phyloP scores from a whole-genome alignment of 2,329 filamentous ascomycete species.

The Fusarium newnesense region DNA sequence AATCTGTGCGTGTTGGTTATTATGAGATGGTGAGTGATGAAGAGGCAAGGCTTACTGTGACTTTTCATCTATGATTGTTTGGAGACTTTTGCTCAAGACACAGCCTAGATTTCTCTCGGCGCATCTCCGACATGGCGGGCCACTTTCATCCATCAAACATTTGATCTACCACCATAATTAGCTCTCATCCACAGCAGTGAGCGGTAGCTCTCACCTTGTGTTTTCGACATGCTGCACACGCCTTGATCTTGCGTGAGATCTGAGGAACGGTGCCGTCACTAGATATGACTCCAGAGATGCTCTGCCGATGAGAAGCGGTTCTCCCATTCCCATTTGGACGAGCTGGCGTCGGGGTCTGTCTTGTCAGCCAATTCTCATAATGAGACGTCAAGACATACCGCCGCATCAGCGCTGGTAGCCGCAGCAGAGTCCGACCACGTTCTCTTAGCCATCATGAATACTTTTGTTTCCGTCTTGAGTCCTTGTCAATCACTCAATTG shows the following conservation, averaged over 20 bases:
- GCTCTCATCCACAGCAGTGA: no score
- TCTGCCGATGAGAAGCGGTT: conserved; percentile 33
- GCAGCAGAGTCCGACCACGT: conserved; percentile 41
- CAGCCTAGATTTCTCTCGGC: conserved; percentile 51
- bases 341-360: conserved; percentile 20
- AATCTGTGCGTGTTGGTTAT: not conserved
- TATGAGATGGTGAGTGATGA: not conserved
- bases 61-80: conserved; percentile 55
- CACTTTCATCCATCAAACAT: conserved; percentile 54
- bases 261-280: conserved; percentile 43
- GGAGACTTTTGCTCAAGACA: conserved; percentile 54
- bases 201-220: conserved; percentile 47
- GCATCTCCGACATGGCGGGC: conserved; percentile 53
- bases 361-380: conserved; percentile 12
- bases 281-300: conserved; percentile 13
- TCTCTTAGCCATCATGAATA: conserved; percentile 36
- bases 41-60: conserved; percentile 44
- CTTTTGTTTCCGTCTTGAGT: not conserved
- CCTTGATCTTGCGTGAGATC: conserved; percentile 54
- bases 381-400: conserved; percentile 6
- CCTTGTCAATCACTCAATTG: not conserved
- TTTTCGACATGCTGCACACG: conserved; percentile 54
- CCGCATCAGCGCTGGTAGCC: conserved; percentile 6
- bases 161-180: conserved; percentile 48
- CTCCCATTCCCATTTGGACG: conserved; percentile 34